Evolutionary conservation across 1,139 yeast species (phyloP).

Genomic region (Nakaseomyces kungkrabaensis): DNA sequence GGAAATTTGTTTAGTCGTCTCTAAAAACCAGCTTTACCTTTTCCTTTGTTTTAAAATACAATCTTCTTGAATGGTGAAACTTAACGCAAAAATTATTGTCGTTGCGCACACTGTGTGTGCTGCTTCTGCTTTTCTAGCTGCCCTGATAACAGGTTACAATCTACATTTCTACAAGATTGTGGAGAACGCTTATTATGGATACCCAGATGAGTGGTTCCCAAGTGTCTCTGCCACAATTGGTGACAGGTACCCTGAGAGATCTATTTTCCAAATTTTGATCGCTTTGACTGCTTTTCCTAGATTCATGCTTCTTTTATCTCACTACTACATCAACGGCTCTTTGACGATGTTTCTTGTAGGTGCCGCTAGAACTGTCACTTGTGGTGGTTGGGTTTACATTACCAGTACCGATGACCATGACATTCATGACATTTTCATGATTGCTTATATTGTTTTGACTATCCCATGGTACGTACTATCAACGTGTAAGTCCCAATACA

Average conservation of each 20-base stretch:
- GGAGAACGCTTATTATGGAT: slow-evolving; percentile 72
- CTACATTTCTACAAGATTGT: slow-evolving; percentile 84
- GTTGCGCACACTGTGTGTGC: slow-evolving; percentile 66
- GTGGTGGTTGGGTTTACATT: slow-evolving; percentile 98
- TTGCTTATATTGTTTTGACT: slow-evolving; percentile 74
- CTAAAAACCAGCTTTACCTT: too few species aligned
- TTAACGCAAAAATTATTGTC: slow-evolving; percentile 57
- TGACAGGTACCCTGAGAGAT: slow-evolving; percentile 90
- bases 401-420: slow-evolving; percentile 97
- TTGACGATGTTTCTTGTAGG: slow-evolving; percentile 41
- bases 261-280: slow-evolving; percentile 76
- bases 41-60: too few species aligned
- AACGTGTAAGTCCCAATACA: slow-evolving; percentile 43
- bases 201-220: slow-evolving; percentile 98
- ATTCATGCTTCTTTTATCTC: slow-evolving; percentile 57
- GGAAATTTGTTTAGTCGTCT: too few species aligned
- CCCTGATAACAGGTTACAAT: slow-evolving; percentile 59
- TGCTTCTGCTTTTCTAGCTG: slow-evolving; percentile 59
- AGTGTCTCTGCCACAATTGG: slow-evolving; percentile 96
- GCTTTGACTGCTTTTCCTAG: slow-evolving; percentile 80
- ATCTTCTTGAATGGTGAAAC: slow-evolving; percentile 19
- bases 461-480: slow-evolving; percentile 80
- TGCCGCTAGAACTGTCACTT: slow-evolving; percentile 71
- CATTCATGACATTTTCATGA: slow-evolving; percentile 93
- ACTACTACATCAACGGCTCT: slow-evolving; percentile 35